Evolutionary conservation across 345 rosid species (phyloP), one percentile per base, ranked within the genome.

Genomic region (Corchorus capsularis): DNA sequence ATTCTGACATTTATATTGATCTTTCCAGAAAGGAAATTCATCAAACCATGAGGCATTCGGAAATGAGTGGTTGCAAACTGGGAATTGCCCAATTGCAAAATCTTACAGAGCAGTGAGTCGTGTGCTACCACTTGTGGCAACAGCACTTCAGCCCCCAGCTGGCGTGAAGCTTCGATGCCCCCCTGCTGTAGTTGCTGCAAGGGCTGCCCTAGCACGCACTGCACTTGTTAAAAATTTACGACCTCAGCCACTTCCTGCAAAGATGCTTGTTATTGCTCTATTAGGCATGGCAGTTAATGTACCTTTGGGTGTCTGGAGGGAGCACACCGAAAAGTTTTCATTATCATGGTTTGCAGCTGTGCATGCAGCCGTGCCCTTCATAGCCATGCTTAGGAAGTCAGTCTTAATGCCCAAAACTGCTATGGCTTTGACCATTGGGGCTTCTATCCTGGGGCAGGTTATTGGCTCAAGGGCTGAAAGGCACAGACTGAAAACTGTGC

Each of bases 301-400:
- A 5, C 98, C 98, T 10, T 80, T 94, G 47, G 97, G 98, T 54
- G 83, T 87, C 39, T 94, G 97, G 98, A 89, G 72, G 83, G 98
- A 94, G 81, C 98, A 94, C 84, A 94, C 97, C 1, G 22, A 59
- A 77, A 94, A 92, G 80, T 92, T 94, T 77, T 94, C 98, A 15
- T 71, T 85, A 32, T 74, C 93, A 6, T 94, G 98, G 98, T 91
- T 94, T 87, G 84, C 82, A 13, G 97, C 97, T 1, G 86, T 94
- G 67, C 97, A 94, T 77, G 97, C 98, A 20, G 96, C 96, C n/a
- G 97, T 94, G 53, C 98, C 94, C 19, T 94, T 94, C 78, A 91
- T 94, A 65, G 98, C 94, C 12, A 91, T 94, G 93, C 91, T 92
- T 12, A 83, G 98, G 85, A 94, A 94, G 76, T 92, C 97, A 1